phyloP scores from a whole-genome alignment of 2,329 filamentous ascomycete genomes.

The Myrmaecium sp. region DNA sequence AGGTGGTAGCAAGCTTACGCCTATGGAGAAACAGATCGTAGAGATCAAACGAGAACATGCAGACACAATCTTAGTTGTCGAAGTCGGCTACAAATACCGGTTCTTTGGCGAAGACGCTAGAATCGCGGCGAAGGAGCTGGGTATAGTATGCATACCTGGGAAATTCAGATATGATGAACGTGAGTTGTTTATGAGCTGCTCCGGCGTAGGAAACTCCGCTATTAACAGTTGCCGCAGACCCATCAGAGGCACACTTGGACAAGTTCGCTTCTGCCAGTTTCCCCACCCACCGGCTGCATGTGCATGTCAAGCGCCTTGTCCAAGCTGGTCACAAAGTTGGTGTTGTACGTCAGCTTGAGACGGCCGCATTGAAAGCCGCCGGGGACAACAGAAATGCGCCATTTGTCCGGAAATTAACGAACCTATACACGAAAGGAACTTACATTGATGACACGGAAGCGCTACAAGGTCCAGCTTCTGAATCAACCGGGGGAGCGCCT shows the following conservation, averaged over 20 bases:
- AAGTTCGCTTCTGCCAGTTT: conserved; percentile 93
- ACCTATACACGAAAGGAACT: conserved; percentile 93
- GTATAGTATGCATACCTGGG: conserved; percentile 91
- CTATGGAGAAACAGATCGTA: conserved; percentile 83
- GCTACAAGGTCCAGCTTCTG: conserved; percentile 43
- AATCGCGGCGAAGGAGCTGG: conserved; percentile 72
- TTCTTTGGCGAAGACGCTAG: conserved; percentile 95
- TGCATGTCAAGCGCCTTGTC: conserved; percentile 87
- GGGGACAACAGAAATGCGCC: conserved; percentile 88
- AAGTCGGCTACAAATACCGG: conserved; percentile 95
- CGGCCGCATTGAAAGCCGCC: conserved; percentile 84
- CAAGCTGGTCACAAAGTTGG: conserved; percentile 91
- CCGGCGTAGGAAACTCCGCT: conserved; percentile 4
- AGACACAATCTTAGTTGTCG: conserved; percentile 79
- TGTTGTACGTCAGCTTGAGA: conserved; percentile 86
- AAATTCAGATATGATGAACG: conserved; percentile 89
- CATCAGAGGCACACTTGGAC: conserved; percentile 80
- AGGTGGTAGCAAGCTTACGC: conserved; percentile 68
- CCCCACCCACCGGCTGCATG: conserved; percentile 74
- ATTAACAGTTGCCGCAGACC: conserved; percentile 30
- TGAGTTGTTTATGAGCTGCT: conserved; percentile 20
- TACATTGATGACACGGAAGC: conserved; percentile 90
- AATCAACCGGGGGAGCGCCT: conserved; percentile 31
- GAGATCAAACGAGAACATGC: conserved; percentile 85
- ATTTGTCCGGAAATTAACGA: conserved; percentile 84